Evolutionary conservation across 352 stramenopile genomes (phyloP), one percentile per base, ranked within the genome.

Genomic region (Phytophthora agathidicida): DNA sequence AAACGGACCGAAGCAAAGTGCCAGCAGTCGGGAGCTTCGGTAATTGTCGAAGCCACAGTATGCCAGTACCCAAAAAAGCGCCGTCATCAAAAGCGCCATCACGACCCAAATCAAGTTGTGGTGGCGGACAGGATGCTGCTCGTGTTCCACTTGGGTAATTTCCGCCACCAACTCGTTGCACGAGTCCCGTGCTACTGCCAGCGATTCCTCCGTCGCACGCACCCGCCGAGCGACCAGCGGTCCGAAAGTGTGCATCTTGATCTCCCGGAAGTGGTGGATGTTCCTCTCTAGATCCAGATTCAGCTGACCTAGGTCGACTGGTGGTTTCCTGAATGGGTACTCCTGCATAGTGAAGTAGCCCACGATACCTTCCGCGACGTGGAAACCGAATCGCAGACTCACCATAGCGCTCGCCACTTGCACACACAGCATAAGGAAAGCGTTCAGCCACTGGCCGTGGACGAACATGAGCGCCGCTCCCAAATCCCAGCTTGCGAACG

Each of bases 401-500:
- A 37, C 42, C 14, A 84, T 73, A 2, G 71, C 75, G 19, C 61
- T 77, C 7, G 70, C 65, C 14, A 88, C 65, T 20, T 88, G 77
- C 16, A 88, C 53, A 38, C 48, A 56, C 27, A 88, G 44, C 67
- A 80, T 64, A 14, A 88, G 46, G 20, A 84, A 28, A 27, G 77
- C 77, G 33, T 83, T 72, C 3, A 78, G 45, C 77, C 75, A 88
- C 31, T 49, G 46, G 26, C 71, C 70, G 35, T 71, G 73, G 44
- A 84, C 65, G 38, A 86, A 88, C 68, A 80, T 72, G 30, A 73
- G 60, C 3, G 73, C 73, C 3, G 67, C 73, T 5, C 62, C 65
- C 2, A 89, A 45, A 28, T 86, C 74, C 80, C 80, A 89, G 22
- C 70, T 82, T 24, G 80, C 70, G 33, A 89, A 89, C 3, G 80